These are phyloP conservation scores for Zymoseptoria brevis DNA, from an alignment of 2,329 filamentous ascomycete species.

Conservation along the genomic window DNA sequence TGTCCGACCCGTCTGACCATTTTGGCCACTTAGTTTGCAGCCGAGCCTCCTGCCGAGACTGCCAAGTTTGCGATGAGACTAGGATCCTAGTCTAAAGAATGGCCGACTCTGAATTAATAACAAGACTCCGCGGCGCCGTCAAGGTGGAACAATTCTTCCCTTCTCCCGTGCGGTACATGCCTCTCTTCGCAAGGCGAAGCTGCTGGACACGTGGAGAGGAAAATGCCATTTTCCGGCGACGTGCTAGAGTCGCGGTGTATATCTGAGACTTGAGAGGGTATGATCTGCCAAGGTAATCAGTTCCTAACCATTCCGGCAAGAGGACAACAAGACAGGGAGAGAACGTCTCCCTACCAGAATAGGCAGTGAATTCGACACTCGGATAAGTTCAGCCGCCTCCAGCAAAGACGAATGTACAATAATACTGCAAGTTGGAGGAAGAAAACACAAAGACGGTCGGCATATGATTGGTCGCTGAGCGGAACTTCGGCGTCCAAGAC, in stretches of 20 bases:
- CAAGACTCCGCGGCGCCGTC: neutral
- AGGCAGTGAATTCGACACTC: neutral
- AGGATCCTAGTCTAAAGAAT: neutral
- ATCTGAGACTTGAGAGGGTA: neutral
- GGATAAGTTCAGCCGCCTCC: neutral
- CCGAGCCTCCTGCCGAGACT: neutral
- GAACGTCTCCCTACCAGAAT: neutral
- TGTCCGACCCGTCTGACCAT: neutral
- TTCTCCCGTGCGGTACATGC: neutral
- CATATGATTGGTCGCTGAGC: neutral
- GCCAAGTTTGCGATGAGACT: neutral
- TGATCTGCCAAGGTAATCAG: neutral
- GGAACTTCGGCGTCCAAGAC: neutral
- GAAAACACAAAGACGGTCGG: neutral
- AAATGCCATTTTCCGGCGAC: neutral
- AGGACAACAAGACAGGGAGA: neutral
- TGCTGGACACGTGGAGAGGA: neutral
- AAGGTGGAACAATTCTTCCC: neutral
- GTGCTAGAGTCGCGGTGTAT: neutral
- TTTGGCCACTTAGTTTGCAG: neutral
- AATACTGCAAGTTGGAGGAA: neutral
- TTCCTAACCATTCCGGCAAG: neutral
- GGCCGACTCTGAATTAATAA: neutral
- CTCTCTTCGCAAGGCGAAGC: neutral
- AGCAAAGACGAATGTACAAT: neutral